These are phyloP conservation scores for Fusarium phyllophilum DNA, from an alignment of 2,329 filamentous ascomycete species.

Conservation along the genomic window DNA sequence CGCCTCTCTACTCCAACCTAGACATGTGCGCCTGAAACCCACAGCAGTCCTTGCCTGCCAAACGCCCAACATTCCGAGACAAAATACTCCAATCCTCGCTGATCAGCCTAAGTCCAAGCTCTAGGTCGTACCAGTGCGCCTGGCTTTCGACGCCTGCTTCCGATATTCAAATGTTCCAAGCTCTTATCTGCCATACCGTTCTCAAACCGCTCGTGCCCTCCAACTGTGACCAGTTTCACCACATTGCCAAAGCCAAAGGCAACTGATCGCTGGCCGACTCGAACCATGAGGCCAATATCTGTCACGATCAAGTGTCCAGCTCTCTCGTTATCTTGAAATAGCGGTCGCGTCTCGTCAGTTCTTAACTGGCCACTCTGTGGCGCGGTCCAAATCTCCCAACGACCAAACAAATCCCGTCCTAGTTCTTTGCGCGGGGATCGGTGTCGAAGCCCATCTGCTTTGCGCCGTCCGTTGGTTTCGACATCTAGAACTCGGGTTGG, in stretches of 20 bases:
- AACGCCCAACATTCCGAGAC: constrained; percentile 3
- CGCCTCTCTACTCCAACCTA: constrained; percentile 36
- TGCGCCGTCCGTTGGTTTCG: constrained; percentile 24
- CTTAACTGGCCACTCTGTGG: constrained; percentile 57
- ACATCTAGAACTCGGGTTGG: constrained; percentile 29
- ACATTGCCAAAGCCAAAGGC: constrained; percentile 78
- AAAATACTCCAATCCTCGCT: neutral
- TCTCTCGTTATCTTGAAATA: constrained; percentile 54
- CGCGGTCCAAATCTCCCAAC: constrained; percentile 67
- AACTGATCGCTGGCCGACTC: constrained; percentile 71
- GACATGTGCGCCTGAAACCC: constrained; percentile 10
- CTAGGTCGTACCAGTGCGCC: constrained; percentile 37
- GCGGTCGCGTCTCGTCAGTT: constrained; percentile 57
- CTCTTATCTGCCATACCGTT: constrained; percentile 46
- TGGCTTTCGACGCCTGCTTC: constrained; percentile 53
- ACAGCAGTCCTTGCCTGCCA: neutral
- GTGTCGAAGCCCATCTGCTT: constrained; percentile 43
- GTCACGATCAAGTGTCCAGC: constrained; percentile 71
- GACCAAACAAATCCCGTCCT: constrained; percentile 44
- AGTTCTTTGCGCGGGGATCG: constrained; percentile 42
- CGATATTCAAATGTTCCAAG: constrained; percentile 49
- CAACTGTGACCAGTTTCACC: constrained; percentile 76
- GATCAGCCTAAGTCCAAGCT: constrained; percentile 35
- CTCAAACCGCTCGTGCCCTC: constrained; percentile 70
- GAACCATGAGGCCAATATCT: constrained; percentile 71